Percentiles rank a stretch among this genome's conserved stretches.
Evolutionary conservation across 768 basidiomycete species (phyloP).

Genomic region (Candolleomyces aberdarensis): DNA sequence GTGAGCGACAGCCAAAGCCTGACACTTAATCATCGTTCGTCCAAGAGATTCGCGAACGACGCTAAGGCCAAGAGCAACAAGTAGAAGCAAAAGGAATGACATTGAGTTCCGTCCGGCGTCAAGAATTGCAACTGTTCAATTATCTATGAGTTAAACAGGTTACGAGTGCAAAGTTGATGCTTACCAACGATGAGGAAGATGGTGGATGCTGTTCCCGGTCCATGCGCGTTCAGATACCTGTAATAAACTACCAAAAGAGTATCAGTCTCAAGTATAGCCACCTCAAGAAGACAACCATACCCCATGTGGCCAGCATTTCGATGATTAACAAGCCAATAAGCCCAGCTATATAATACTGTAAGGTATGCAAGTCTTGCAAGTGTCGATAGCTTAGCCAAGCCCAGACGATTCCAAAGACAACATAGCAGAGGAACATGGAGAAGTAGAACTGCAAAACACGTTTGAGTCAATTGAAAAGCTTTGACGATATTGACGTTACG

Average conservation of each 20-base stretch:
- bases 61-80: constrained; percentile 89
- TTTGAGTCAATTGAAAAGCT: not conserved
- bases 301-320: constrained; percentile 94
- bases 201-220: constrained; percentile 66
- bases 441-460: constrained; percentile 72
- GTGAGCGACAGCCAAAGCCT: constrained; percentile 78
- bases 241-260: constrained; percentile 66
- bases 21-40: constrained; percentile 77
- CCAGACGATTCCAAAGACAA: constrained; percentile 68
- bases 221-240: constrained; percentile 89
- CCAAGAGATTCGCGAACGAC: constrained; percentile 91
- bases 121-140: constrained; percentile 76
- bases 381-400: constrained; percentile 80
- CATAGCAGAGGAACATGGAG: constrained; percentile 77
- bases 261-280: constrained; percentile 7
- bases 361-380: constrained; percentile 47
- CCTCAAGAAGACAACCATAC: constrained; percentile 33
- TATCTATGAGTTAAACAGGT: constrained; percentile 1
- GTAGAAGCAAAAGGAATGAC: constrained; percentile 92
- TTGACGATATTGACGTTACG: constrained; percentile 24
- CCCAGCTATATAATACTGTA: constrained; percentile 86
- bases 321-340: constrained; percentile 83
- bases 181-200: constrained; percentile 91
- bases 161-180: constrained; percentile 19
- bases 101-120: constrained; percentile 93